phyloP scores from a whole-genome alignment of 345 rosid species.

The Hevea brasiliensis region DNA sequence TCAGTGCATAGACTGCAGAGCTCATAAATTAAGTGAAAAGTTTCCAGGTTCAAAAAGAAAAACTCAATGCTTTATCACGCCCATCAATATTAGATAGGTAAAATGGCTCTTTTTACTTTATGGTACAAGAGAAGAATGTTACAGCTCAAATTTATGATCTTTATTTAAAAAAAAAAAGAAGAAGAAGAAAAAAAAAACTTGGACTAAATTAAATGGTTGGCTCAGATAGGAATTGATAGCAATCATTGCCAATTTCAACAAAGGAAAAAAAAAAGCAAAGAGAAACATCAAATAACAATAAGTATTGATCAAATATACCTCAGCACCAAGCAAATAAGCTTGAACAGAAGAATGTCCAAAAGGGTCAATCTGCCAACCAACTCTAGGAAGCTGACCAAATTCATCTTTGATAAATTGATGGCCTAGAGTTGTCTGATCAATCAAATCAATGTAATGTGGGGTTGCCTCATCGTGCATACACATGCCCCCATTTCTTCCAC shows the following conservation, averaged over 20 bases:
- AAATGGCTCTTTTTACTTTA: not conserved
- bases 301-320: constrained; percentile 43
- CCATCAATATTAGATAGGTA: not conserved
- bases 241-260: not conserved
- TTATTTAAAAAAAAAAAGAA: too few relatives aligned
- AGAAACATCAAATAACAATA: not conserved
- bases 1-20: not conserved
- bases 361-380: constrained; percentile 99
- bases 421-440: constrained; percentile 94
- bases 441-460: constrained; percentile 85
- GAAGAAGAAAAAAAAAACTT: too few relatives aligned
- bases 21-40: not conserved
- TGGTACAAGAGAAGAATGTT: not conserved
- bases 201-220: not conserved
- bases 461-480: constrained; percentile 96
- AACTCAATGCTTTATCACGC: not conserved
- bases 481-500: constrained; percentile 83
- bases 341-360: constrained; percentile 96
- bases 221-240: not conserved
- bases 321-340: constrained; percentile 92
- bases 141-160: not conserved
- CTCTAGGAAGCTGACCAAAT: constrained; percentile 83
- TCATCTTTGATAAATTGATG: constrained; percentile 73
- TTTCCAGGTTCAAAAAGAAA: too few relatives aligned
- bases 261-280: not conserved